Evolutionary conservation across 495 filamentous ascomycete genomes (phyloP).

Genomic region (Jackrogersella multiformis): DNA sequence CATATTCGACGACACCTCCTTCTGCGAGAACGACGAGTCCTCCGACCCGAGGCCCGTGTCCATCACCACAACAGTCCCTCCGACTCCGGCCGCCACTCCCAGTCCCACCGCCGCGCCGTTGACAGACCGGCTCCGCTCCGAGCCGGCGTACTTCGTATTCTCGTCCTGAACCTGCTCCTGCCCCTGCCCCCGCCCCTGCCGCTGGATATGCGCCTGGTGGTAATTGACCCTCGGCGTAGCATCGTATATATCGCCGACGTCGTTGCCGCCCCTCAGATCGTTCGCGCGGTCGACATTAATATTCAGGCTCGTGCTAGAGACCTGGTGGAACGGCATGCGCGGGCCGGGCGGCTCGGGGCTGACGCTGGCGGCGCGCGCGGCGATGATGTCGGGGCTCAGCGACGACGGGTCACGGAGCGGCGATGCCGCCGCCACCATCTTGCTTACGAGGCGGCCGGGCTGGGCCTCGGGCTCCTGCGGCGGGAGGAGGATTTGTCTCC

Average conservation of each 20-base stretch:
- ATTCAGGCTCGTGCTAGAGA: constrained; percentile 32
- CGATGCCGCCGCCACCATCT: constrained; percentile 11
- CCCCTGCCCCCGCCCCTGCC: background rate
- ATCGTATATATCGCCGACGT: constrained; percentile 58
- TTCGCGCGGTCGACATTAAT: constrained; percentile 40
- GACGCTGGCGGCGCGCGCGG: constrained; percentile 44
- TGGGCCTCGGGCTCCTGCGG: constrained; percentile 24
- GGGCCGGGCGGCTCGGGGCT: constrained; percentile 46
- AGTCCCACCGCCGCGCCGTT: constrained; percentile 12
- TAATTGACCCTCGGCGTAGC: constrained; percentile 56
- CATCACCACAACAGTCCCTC: background rate
- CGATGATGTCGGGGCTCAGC: constrained; percentile 43
- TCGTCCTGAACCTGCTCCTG: constrained; percentile 19
- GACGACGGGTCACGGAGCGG: constrained; percentile 22
- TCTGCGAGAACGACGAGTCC: constrained; percentile 32
- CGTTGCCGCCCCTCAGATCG: constrained; percentile 28
- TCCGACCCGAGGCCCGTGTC: background rate
- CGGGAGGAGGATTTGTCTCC: background rate
- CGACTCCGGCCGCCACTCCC: background rate
- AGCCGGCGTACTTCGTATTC: constrained; percentile 43
- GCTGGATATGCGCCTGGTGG: too few relatives aligned
- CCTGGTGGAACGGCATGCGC: constrained; percentile 38
- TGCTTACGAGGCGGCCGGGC: constrained; percentile 36
- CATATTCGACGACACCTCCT: constrained; percentile 33
- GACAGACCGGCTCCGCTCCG: constrained; percentile 22